These are phyloP conservation scores for Saksenaea oblongispora DNA, from an alignment of 371 early-diverging fungal genomes.

Conservation along the genomic window DNA sequence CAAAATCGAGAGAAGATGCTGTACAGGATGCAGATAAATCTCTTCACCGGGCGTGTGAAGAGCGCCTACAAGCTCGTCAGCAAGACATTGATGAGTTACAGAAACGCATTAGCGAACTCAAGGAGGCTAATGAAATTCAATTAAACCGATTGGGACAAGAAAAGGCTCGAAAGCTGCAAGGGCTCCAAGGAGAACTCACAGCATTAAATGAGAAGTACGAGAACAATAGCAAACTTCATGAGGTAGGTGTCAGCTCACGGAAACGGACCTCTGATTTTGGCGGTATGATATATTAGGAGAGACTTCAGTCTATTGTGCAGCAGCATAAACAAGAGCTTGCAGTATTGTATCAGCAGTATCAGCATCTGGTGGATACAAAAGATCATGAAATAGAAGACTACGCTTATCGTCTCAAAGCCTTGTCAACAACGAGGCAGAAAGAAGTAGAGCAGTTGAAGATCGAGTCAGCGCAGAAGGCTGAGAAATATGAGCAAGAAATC, in stretches of 20 bases:
- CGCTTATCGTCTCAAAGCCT: conserved; percentile 41
- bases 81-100: conserved; percentile 33
- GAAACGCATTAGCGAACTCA: conserved; percentile 20
- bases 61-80: conserved; percentile 25
- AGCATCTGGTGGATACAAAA: conserved; percentile 32
- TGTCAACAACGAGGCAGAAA: conserved; percentile 35
- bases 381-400: conserved; percentile 42
- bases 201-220: neutral
- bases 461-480: conserved; percentile 21
- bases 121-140: conserved; percentile 31
- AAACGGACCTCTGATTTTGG: neutral
- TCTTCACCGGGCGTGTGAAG: conserved; percentile 23
- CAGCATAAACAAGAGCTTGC: conserved; percentile 39
- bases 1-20: conserved; percentile 6
- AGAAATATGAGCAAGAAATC: conserved; percentile 26
- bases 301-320: conserved; percentile 26
- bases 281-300: neutral
- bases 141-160: conserved; percentile 34
- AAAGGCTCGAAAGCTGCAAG: conserved; percentile 31
- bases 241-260: neutral
- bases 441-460: conserved; percentile 27
- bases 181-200: conserved; percentile 11
- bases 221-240: neutral
- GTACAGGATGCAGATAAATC: neutral
- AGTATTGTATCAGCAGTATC: conserved; percentile 40